phyloP scores from a whole-genome alignment of 768 basidiomycete genomes.

The Lactifluus subvellereus region DNA sequence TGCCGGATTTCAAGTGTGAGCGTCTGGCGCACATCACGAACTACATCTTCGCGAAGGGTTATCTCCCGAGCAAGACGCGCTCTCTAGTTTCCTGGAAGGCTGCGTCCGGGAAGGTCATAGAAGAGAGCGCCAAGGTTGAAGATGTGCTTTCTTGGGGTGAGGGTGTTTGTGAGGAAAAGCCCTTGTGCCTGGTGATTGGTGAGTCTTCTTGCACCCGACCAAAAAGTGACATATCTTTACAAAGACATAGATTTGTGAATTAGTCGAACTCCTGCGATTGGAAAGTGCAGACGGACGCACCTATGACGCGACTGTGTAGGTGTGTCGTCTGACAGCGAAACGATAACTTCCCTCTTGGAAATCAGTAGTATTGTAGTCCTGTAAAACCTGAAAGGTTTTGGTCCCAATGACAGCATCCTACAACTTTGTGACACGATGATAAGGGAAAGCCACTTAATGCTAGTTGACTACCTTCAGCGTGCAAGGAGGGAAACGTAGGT shows the following conservation, averaged over 20 bases:
- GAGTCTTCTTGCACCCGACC: background rate
- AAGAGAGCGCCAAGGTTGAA: constrained; percentile 29
- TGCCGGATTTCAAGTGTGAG: constrained; percentile 32
- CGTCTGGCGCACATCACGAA: constrained; percentile 43
- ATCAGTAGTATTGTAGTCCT: no score
- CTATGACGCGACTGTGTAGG: no score
- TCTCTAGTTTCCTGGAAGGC: constrained; percentile 40
- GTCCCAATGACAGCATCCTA: no score
- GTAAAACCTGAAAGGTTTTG: no score
- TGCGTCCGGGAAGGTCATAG: constrained; percentile 33
- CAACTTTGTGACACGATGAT: no score
- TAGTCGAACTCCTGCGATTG: background rate
- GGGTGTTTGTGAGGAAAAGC: constrained; percentile 33
- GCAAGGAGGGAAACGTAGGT: no score
- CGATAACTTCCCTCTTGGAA: no score
- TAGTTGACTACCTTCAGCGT: no score
- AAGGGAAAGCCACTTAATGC: no score
- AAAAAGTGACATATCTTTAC: background rate
- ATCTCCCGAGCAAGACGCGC: constrained; percentile 33
- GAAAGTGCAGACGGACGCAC: background rate
- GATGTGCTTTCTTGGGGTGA: constrained; percentile 30
- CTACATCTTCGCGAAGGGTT: constrained; percentile 40
- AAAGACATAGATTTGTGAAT: background rate
- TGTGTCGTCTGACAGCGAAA: no score
- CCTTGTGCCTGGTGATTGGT: constrained; percentile 39